Percentiles rank a stretch among this genome's conserved stretches.
Evolutionary conservation across 495 filamentous ascomycete species (phyloP).

Genomic region (Aspergillus hancockii): DNA sequence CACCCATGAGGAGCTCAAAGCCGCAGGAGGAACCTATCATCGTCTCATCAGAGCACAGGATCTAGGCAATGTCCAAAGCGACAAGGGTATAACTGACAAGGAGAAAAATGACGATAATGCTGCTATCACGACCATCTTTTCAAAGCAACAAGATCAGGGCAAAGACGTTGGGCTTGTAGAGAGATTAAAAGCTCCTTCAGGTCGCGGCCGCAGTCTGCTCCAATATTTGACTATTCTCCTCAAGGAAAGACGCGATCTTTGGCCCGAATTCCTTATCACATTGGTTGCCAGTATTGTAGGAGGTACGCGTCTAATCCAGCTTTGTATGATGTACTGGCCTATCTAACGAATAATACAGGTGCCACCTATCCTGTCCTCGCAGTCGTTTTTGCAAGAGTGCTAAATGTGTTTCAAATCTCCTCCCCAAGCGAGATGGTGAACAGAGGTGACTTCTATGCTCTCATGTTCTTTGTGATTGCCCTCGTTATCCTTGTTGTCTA

Average conservation of each 20-base stretch:
- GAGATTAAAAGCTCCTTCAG: not conserved
- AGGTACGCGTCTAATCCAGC: not conserved
- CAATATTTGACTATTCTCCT: not conserved
- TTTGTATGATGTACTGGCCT: not conserved
- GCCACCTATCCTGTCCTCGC: not conserved
- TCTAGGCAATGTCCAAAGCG: constrained; percentile 4
- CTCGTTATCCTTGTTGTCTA: constrained; percentile 49
- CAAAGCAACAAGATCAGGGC: not conserved
- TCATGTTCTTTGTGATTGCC: constrained; percentile 56
- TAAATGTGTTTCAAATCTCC: constrained; percentile 1
- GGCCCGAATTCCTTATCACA: not conserved
- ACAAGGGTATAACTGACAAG: not conserved
- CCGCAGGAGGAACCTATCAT: constrained; percentile 39
- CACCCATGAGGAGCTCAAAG: constrained; percentile 38
- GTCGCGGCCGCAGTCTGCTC: not conserved
- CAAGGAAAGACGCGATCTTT: not conserved
- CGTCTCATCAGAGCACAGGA: constrained; percentile 31
- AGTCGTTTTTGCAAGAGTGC: not conserved
- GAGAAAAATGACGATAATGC: not conserved
- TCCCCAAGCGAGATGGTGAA: not conserved
- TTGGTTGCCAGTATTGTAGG: constrained; percentile 6
- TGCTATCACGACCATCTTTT: not conserved
- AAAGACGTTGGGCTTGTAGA: not conserved
- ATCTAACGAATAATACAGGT: not conserved
- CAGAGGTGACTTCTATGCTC: constrained; percentile 41